Base-by-base conservation (phyloP, 2,329 filamentous ascomycete species). In the Cordyceps pruinosa region DNA sequence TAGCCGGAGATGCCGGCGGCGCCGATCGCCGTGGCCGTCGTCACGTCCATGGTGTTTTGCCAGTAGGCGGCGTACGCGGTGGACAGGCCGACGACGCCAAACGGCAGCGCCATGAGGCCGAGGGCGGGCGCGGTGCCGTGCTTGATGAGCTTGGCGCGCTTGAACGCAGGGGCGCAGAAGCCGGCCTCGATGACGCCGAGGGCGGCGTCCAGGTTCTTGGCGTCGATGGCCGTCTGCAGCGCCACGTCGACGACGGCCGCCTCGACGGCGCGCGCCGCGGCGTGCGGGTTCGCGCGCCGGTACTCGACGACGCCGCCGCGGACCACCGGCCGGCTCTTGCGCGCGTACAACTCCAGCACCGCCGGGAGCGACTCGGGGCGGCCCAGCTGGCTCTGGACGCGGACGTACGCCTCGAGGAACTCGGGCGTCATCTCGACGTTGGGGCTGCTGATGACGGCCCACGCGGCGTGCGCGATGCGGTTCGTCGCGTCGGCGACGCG, bases 1-100 rank as follows among this genome's bases (percentile, higher is more conserved):
- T 97, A 99, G 7, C 90, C 88, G 60, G 93, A 75, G 50, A 94
- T 88, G 13, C 89, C 92, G 0, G 82, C 83, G 68, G 96, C 90
- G 5, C 88, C 87, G 59, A 95, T 83, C 12, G 83, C 83, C 2
- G 90, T 95, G 10, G 91, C 90, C 34, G 82, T 83, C 28, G 75
- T 76, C 1, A 85, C 76, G 62, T 95, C 89, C 82, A 96, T 90
- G n/a, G 86, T 86, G 68, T 86, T 86, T 57, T 74, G 72, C 70
- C 71, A 74, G 62, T 73, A 73, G 30, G 70, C 62, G 12, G 73
- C 73, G 53, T 75, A 75, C 25, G 66, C 69, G 1, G 81, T 80
- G 0, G 90, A 88, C 39, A 91, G 70, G 32, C 82, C 80, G 66
- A 91, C 94, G 30, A 87, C 79, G 60, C 83, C 87, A 52, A 86